phyloP scores from a whole-genome alignment of 805 yeast genomes.

The Schwanniomyces occidentalis region DNA sequence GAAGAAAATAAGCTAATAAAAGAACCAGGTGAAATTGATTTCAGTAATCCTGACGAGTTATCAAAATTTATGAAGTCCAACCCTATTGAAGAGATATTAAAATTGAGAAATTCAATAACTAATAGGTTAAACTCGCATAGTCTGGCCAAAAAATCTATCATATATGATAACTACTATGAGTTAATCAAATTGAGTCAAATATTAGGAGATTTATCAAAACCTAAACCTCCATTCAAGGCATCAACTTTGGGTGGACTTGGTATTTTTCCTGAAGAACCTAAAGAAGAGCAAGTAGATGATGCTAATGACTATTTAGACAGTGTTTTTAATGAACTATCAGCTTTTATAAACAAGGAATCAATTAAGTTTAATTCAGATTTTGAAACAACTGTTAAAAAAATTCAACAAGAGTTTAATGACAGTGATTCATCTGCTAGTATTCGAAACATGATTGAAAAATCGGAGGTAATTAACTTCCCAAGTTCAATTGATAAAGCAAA shows the following conservation, averaged over 20 bases:
- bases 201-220: constrained; percentile 27
- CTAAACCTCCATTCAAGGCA: constrained; percentile 6
- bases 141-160: constrained; percentile 65
- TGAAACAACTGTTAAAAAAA: constrained; percentile 14
- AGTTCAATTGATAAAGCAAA: constrained; percentile 9
- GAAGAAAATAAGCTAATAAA: not conserved
- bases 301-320: constrained; percentile 17
- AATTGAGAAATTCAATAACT: constrained; percentile 36
- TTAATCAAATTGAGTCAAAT: constrained; percentile 66
- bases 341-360: constrained; percentile 20
- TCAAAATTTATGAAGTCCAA: constrained; percentile 20
- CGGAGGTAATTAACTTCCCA: constrained; percentile 7
- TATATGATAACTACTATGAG: constrained; percentile 75
- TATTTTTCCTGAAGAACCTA: constrained; percentile 4
- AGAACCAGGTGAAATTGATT: constrained; percentile 4
- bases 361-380: constrained; percentile 21
- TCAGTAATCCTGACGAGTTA: constrained; percentile 20
- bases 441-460: constrained; percentile 10
- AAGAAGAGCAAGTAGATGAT: not conserved
- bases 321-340: constrained; percentile 22
- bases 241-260: constrained; percentile 7
- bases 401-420: constrained; percentile 11
- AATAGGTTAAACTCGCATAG: constrained; percentile 52
- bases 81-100: constrained; percentile 30
- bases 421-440: constrained; percentile 19